Base-by-base conservation (phyloP, 371 early-diverging fungal genomes). In the Apophysomyces trapeziformis region DNA sequence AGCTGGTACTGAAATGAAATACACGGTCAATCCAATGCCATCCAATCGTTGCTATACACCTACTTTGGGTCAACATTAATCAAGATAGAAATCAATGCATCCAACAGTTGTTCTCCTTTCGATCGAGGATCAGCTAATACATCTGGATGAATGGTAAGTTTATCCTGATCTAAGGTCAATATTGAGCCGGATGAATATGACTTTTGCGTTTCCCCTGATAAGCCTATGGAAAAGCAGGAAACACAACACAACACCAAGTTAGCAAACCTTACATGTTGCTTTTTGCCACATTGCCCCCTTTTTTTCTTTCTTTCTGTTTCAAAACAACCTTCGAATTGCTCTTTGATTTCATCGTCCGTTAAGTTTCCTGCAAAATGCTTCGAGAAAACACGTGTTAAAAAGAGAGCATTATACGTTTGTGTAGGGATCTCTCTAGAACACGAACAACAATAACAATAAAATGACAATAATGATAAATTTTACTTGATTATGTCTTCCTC, bases 301-400 rank as follows among this genome's bases (percentile, higher is more conserved):
- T 26, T 21, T 63, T 26, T 69, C 66, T 41, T 38, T 37, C 9
- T 54, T 46, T 38, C 46, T 37, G 14, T 9, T 45, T 5, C 38
- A 41, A 41, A 1, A 59, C 16, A 12, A 85, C 88, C 78, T 78
- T 91, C 91, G 66, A 90, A 86, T 58, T 85, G 87, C 8, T 86
- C 74, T 32, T 83, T 78, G 56, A 91, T 77, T 68, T 87, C 85
- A 5, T 76, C 68, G 43, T 80, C 76, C 1, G 83, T 76, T 64
- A 89, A 64, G 64, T 87, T 88, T n/a, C 85, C 84, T 7, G 87
- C 80, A 69, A 91, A 89, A 63, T 90, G 87, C 64, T 91, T 90
- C 12, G 84, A 73, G 65, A 90, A 89, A 13, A 89, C 68, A 58
- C 90, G 82, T 1, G 87, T 78, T 63, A 89, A 47, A 72, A 90